Conservation (phyloP, 768 basidiomycete genomes). For the Gymnopilus junonius region DNA sequence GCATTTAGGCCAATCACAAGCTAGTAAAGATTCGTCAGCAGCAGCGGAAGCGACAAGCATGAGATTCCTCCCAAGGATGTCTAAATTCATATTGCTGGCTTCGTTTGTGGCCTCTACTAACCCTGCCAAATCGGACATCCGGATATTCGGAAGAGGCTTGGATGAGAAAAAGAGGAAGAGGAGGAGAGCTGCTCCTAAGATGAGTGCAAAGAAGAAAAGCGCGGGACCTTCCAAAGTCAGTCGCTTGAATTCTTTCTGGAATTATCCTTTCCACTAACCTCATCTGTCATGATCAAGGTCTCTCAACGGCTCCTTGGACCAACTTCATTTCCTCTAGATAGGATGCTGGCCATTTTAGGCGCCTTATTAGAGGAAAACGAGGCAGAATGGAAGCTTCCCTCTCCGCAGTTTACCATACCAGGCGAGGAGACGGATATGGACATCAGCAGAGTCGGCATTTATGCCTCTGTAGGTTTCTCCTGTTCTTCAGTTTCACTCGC, state of each 20-base stretch:
- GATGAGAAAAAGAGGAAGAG: constrained; percentile 68
- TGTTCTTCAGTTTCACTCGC: background rate
- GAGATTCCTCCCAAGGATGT: constrained; percentile 60
- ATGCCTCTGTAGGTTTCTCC: constrained; percentile 54
- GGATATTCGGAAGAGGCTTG: constrained; percentile 79
- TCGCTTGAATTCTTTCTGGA: background rate
- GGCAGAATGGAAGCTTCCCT: constrained; percentile 47
- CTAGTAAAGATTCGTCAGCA: background rate
- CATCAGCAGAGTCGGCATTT: constrained; percentile 60
- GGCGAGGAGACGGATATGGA: constrained; percentile 83
- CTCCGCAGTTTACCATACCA: constrained; percentile 53
- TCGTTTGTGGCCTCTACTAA: constrained; percentile 87
- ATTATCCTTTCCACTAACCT: background rate
- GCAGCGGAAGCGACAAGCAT: constrained; percentile 23
- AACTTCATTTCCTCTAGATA: constrained; percentile 75
- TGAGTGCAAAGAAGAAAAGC: constrained; percentile 41
- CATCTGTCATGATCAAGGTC: constrained; percentile 42
- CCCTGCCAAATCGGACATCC: constrained; percentile 76
- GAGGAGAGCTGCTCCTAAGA: constrained; percentile 36
- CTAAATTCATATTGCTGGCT: constrained; percentile 76
- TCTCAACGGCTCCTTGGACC: constrained; percentile 85
- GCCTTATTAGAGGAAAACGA: constrained; percentile 78
- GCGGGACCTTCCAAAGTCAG: constrained; percentile 49
- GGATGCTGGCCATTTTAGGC: constrained; percentile 81
- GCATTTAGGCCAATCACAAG: background rate